Conservation (phyloP, 2,329 filamentous ascomycete species). For the Exophiala xenobiotica region DNA sequence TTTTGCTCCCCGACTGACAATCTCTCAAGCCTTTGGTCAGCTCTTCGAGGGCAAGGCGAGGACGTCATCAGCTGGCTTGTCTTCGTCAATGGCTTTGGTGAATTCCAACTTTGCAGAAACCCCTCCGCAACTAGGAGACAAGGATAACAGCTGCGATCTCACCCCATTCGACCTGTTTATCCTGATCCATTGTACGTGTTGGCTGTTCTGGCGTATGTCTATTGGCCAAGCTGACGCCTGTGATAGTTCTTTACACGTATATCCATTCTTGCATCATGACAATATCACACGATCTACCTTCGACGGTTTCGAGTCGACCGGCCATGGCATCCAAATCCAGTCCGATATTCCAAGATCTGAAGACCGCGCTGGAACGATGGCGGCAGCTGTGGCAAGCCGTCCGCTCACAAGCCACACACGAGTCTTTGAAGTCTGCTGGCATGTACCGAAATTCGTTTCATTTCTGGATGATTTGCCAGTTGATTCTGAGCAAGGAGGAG, state of each 20-base stretch:
- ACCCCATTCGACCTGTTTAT: conserved; percentile 44
- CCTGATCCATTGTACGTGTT: conserved; percentile 42
- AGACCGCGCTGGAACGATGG: conserved; percentile 40
- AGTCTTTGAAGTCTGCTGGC: conserved; percentile 43
- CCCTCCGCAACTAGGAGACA: conserved; percentile 21
- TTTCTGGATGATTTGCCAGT: conserved; percentile 44
- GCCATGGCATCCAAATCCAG: conserved; percentile 6
- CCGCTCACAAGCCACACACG: conserved; percentile 34
- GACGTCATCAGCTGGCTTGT: conserved; percentile 4
- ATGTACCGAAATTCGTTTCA: conserved; percentile 45
- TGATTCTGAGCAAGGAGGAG: conserved; percentile 44
- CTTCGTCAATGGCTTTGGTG: conserved; percentile 4
- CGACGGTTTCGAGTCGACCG: conserved; percentile 28
- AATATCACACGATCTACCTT: conserved; percentile 32
- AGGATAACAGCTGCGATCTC: conserved; percentile 24
- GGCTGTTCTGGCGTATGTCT: not conserved
- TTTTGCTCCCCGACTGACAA: conserved; percentile 38
- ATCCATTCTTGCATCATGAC: conserved; percentile 43
- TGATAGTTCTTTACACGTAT: conserved; percentile 41
- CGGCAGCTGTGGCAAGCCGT: conserved; percentile 40
- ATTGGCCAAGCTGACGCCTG: not conserved
- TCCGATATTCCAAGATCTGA: conserved; percentile 32
- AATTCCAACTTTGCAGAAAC: not conserved
- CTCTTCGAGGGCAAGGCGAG: conserved; percentile 35
- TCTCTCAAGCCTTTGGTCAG: conserved; percentile 41